Base-by-base conservation (phyloP, 2,329 filamentous ascomycete species). In the Diaporthe citrichinensis region DNA sequence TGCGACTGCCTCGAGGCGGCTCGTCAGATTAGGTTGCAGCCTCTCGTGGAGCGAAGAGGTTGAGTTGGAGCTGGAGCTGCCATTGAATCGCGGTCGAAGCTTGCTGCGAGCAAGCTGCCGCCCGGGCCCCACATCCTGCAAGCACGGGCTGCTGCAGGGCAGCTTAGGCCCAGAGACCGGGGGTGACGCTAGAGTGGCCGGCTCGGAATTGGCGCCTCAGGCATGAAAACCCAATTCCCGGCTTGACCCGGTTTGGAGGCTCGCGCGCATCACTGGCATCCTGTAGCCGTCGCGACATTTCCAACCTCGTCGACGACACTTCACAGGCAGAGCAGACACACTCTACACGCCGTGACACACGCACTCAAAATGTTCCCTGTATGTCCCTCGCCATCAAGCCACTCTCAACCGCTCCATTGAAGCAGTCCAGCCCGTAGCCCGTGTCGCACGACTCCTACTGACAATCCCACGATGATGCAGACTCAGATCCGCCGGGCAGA, bases 401-500 rank as follows among this genome's bases (percentile, higher is more conserved):
- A n/a, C 41, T 59, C 57, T 23, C 31, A 8, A 15, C 12, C 34
- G 10, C 12, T 15, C 73, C 62, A 71, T 69, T 69, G 72, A 31
- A 57, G 28, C 39, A 51, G 34, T 36, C 34, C 15, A 41, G 44
- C 31, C 65, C 39, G 8, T 31, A 5, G 6, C 7, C 6, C 28
- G 67, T 44, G 25, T 55, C 36, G 23, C 49, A 58, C 34, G 51
- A 44, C 23, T 69, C 62, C 51, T 49, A 79, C 84, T 86, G 79
- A 86, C 81, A 77, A 69, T 71, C 76, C 76, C 72, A 62, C 36
- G 41, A 59, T 65, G 44, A 61, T 67, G 25, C 80, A 90, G 89
- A 86, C 86, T 83, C 85, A 85, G 81, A 79, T 85, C 82, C 86
- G 84, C 84, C 83, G 84, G 82, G 76, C 74, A 62, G 57, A 65